Base-by-base conservation (phyloP, 2,329 filamentous ascomycete genomes). In the Alternaria alternata region DNA sequence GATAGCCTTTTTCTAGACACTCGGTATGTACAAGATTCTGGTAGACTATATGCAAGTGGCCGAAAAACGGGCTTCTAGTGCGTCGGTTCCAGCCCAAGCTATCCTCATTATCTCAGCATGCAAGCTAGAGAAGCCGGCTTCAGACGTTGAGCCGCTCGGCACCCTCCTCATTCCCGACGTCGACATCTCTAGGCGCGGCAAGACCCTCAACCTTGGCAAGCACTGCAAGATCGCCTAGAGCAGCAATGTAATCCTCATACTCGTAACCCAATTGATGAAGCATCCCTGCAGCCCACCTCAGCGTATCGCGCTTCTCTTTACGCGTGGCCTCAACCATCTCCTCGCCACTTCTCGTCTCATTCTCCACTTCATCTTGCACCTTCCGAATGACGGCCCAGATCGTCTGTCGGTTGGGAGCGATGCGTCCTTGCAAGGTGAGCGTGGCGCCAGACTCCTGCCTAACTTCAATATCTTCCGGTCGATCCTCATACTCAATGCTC, bases 201-300 rank as follows among this genome's bases (percentile, higher is more conserved):
- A 62, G 73, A 70, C 63, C 66, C 68, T 75, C 69, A 64, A 76
- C 67, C 54, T 73, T 70, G 49, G 72, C 75, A 56, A 75, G 63
- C 52, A 69, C 63, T 30, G 63, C 69, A 39, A 78, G 70, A 53
- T 61, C 70, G 36, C 74, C 75, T 44, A 78, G 55, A 53, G 75
- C 72, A 20, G 69, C 67, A 36, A 68, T 54, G 32, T 75, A 74
- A 39, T 78, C 75, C 36, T 76, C 71, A 39, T 75, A 63, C 49
- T 78, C 74, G 34, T 70, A 67, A 12, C 76, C 76, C 54, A 78
- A 58, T 46, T 68, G 67, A 59, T 75, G 68, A 26, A 78, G 70
- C 41, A 75, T 49, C 38, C 60, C 63, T 26, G 68, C 69, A 51
- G 72, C 74, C 75, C 75, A 78, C 43, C 60, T 64, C 26, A 78